Base-by-base conservation (phyloP, 805 yeast genomes). In the Starmerella apicola region DNA sequence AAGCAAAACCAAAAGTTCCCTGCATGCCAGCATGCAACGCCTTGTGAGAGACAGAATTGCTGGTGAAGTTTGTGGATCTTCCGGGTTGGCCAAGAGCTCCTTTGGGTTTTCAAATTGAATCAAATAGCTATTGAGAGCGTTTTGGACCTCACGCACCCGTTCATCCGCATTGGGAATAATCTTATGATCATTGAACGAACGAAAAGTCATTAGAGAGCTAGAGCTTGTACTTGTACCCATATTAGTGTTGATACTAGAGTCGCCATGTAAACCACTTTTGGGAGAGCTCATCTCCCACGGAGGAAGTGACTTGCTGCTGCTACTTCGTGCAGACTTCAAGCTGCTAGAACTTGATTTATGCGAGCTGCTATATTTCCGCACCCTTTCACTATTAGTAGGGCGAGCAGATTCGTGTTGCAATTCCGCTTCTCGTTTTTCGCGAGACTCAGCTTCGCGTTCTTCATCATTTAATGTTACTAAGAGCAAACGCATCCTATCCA, bases 1-100 rank as follows among this genome's bases (percentile, higher is more conserved):
- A 4, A 62, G 59, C 6, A 57, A 57, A 1, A 57, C 55, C 21
- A 63, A 50, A 18, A 63, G 53, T 45, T 63, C 66, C 18, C 66
- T 56, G 32, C 64, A 59, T 2, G 63, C 62, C 17, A 61, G 56
- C 58, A 62, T 62, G 28, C 63, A 53, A 39, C 57, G 61, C 10
- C 65, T 51, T 4, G 66, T 61, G 36, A 55, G 54, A 35, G 52
- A 44, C 26, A 63, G 53, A 21, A 63, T 56, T 2, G 52, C 50
- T 16, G 57, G 49, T 4, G 61, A 55, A 7, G 46, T 41, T n/a
- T 30, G 26, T 1, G 44, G 46, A 18, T 34, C 15, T 4, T 54
- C 45, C 16, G 60, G 53, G 36, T 55, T 58, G 13, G 50, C 38
- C 21, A 53, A 53, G 22, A 58, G 39, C 10, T 51, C 35, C 36